phyloP scores from a whole-genome alignment of 257 asterid species.

The Gentiana macrophylla region DNA sequence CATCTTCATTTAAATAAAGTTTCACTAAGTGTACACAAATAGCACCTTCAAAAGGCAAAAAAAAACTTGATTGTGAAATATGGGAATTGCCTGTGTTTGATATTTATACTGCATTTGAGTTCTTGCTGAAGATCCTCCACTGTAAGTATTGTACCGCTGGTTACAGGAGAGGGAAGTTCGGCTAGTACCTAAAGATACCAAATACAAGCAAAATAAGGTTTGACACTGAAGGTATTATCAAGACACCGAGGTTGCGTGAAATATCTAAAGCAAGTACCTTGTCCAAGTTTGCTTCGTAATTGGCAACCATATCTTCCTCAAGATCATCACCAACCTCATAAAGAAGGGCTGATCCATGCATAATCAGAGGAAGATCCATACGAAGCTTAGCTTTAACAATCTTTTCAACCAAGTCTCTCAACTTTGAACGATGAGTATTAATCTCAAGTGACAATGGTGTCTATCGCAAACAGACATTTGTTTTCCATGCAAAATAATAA shows the following conservation, averaged over 20 bases:
- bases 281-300: constrained; percentile 81
- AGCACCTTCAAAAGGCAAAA: constrained; percentile 11
- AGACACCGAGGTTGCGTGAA: background rate
- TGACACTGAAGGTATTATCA: background rate
- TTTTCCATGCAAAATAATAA: constrained; percentile 10
- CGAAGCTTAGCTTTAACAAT: constrained; percentile 87
- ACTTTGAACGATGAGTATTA: constrained; percentile 62
- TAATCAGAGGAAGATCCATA: constrained; percentile 76
- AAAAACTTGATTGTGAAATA: constrained; percentile 4
- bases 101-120: constrained; percentile 68
- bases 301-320: constrained; percentile 76
- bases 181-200: constrained; percentile 51
- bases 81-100: constrained; percentile 52
- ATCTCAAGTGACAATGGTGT: constrained; percentile 91
- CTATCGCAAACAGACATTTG: constrained; percentile 31
- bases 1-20: background rate
- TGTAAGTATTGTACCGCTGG: constrained; percentile 70
- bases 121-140: constrained; percentile 98
- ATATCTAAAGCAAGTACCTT: constrained; percentile 37
- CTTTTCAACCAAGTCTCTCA: constrained; percentile 87
- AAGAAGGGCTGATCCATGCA: constrained; percentile 82
- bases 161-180: constrained; percentile 79
- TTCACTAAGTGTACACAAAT: background rate
- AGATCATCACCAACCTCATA: constrained; percentile 98
- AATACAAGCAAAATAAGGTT: constrained; percentile 7